These are phyloP conservation scores for Hortaea sp. DNA, from an alignment of 2,329 filamentous ascomycete genomes.

Conservation along the genomic window DNA sequence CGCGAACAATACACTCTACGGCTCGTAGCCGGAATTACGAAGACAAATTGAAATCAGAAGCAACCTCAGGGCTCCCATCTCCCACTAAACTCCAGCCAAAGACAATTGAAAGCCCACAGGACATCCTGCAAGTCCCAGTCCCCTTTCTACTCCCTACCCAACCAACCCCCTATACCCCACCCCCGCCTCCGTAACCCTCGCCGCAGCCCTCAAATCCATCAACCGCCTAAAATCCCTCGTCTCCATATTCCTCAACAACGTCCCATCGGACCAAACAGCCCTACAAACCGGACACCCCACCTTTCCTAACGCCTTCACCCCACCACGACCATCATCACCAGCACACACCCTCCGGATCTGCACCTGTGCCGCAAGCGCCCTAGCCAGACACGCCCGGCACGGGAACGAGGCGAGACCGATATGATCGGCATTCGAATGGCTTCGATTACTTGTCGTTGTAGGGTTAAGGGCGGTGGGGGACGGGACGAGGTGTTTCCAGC, in stretches of 20 bases:
- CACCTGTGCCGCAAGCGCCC: neutral
- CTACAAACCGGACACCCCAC: neutral
- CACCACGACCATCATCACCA: neutral
- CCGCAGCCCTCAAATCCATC: neutral
- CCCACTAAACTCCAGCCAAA: too few relatives aligned
- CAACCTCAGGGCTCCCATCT: too few relatives aligned
- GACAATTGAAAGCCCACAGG: too few relatives aligned
- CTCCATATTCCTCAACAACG: neutral
- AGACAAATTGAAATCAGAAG: too few relatives aligned
- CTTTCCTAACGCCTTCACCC: neutral
- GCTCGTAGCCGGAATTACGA: too few relatives aligned
- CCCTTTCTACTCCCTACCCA: too few relatives aligned
- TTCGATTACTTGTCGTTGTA: neutral
- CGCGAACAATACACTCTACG: too few relatives aligned
- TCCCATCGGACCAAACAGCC: neutral
- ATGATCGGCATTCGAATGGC: neutral
- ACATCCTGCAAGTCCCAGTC: too few relatives aligned
- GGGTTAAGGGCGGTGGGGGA: neutral
- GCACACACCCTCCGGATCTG: neutral
- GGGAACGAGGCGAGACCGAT: neutral
- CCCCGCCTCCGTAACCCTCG: neutral
- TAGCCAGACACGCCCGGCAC: neutral
- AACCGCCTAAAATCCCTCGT: neutral
- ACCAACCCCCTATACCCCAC: neutral
- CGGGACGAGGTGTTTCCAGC: neutral